Base-by-base conservation (phyloP, 768 basidiomycete genomes). In the Agaricus blazei region DNA sequence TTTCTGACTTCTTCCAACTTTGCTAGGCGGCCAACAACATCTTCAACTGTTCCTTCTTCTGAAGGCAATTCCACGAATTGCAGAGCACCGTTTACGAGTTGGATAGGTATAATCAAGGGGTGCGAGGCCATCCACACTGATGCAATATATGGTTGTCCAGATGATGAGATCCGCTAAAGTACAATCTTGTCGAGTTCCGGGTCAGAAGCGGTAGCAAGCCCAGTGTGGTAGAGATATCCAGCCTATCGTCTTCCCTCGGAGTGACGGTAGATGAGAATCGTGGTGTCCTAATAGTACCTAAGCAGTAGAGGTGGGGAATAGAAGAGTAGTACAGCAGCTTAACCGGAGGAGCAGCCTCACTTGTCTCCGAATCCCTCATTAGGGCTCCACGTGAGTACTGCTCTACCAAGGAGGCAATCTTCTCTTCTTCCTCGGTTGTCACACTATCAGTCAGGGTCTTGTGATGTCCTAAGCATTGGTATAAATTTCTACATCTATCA, bases 51-150 rank as follows among this genome's bases (percentile, higher is more conserved):
- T 36, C 80, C 84, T 57, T 81, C 69, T 34, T 75, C 61, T 11
- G 51, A 43, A 9, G 64, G 65, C 57, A 88, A 72, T 38, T 84
- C 78, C 0, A 81, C 82, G 62, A 90, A 87, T 59, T 83, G 81
- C 52, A 87, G 65, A 48, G 80, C 74, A 15, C 83, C 83, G 48
- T 76, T 77, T 9, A 84, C 75, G 34, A 87, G 67, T 38, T 85
- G 64, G 15, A 78, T 78, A 1, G 90, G 86, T 31, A 86, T 78
- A 59, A 83, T 79, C 54, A 65, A 56, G 14, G 66, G 61, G 53
- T 64, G 57, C 9, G 60, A 58, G 6, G 60, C 24, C 65, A 64
- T 65, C 34, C 24, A 34, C 11, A 34, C 7, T 51, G 40, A 41
- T 43, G 51, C 14, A 31, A 52, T 31, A 31, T 31, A 34, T 43